Evolutionary conservation across 306 rosid species (phyloP).

Genomic region (Sicyos edulis): DNA sequence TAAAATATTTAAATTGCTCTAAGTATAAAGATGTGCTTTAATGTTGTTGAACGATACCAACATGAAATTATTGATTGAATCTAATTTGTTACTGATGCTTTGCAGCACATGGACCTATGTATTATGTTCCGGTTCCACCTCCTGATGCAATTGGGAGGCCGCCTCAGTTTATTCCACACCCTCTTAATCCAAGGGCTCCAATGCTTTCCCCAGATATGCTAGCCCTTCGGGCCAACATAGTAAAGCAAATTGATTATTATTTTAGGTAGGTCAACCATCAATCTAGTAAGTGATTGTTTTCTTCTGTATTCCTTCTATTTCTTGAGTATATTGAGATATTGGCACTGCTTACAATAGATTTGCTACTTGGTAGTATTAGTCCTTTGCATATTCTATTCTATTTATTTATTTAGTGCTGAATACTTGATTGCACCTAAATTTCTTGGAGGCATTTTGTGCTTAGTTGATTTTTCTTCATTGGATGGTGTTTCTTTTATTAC

Average conservation of each 20-base stretch:
- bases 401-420: background rate
- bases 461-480: background rate
- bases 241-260: constrained; percentile 81
- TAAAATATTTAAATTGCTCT: background rate
- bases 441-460: background rate
- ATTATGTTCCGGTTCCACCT: constrained; percentile 61
- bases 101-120: constrained; percentile 61
- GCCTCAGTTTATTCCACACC: constrained; percentile 40
- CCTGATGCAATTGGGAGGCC: constrained; percentile 61
- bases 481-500: background rate
- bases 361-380: background rate
- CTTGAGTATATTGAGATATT: background rate
- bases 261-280: constrained; percentile 54
- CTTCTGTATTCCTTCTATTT: background rate
- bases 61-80: background rate
- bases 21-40: background rate
- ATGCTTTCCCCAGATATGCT: constrained; percentile 43
- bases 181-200: constrained; percentile 45
- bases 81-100: constrained; percentile 17
- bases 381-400: too few species aligned
- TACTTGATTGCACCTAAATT: background rate
- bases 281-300: background rate
- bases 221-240: constrained; percentile 49
- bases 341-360: background rate
- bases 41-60: background rate